A percentile compares a stretch with the other conserved stretches of the same genome.
Conservation (phyloP, 345 rosid genomes). For the Zanthoxylum bungeanum region DNA sequence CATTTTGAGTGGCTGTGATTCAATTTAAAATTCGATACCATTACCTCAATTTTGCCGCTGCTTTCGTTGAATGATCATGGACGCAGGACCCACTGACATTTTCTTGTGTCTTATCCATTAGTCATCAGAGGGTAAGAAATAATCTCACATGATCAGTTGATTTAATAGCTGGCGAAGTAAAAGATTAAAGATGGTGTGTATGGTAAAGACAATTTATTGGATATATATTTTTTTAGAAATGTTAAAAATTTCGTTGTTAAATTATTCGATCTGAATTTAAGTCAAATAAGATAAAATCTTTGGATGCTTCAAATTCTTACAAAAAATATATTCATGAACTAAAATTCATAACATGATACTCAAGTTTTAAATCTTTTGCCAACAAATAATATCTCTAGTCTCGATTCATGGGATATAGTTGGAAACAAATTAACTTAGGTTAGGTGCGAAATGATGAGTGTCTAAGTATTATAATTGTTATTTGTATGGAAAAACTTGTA, state of each 20-base stretch:
- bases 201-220: neutral
- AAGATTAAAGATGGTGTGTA: neutral
- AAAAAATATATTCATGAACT: no score
- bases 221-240: no score
- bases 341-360: no score
- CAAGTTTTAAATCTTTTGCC: no score
- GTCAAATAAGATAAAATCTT: no score
- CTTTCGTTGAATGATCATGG: slow-evolving; percentile 18
- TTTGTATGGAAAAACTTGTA: neutral
- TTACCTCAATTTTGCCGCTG: slow-evolving; percentile 13
- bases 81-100: slow-evolving; percentile 7
- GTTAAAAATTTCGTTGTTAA: no score
- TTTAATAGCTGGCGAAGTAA: neutral
- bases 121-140: no score
- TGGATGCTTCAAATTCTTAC: no score
- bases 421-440: slow-evolving; percentile 5
- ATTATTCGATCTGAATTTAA: no score
- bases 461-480: neutral
- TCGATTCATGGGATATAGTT: no score
- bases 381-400: no score
- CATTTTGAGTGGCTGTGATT: slow-evolving; percentile 9
- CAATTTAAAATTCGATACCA: slow-evolving; percentile 9
- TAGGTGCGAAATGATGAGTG: slow-evolving; percentile 24
- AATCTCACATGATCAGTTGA: neutral
- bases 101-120: neutral